Base-by-base conservation (phyloP, 2,329 filamentous ascomycete species). In the Lecanicillium sp. region DNA sequence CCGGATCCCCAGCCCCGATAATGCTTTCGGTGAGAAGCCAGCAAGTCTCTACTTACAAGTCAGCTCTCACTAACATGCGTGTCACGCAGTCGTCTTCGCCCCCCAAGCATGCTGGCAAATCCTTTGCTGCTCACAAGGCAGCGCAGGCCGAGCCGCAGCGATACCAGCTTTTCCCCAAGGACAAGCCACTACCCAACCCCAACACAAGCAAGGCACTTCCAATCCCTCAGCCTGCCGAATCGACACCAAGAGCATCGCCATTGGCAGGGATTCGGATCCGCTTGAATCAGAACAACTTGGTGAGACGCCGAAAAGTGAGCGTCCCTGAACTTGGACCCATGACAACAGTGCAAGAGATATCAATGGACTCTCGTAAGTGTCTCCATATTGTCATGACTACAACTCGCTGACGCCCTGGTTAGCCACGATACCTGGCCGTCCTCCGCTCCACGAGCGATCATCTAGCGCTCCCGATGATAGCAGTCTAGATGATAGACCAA, bases 351-450 rank as follows among this genome's bases (percentile, higher is more conserved):
- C 80, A 84, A 54, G 82, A 85, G 59, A 65, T 75, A 41, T 63
- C 79, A 44, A 84, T 86, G 80, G 83, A 86, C 64, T 86, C 83
- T 57, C 83, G 83, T 86, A 70, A 69, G 82, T 70, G 44, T 23
- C 32, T 14, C 37, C 27, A 21, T 32, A n/a, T 19, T 19, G 14
- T 23, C 11, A 9, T 32, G 3, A 35, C 5, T 19, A 11, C 33
- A 15, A 15, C 11, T 46, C 32, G 54, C 55, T 63, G 21, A 62
- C 49, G 17, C 6, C 60, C 43, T 32, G 37, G 3, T n/a, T 54
- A 84, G 81, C 83, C 53, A 85, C 83, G 23, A 83, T 86, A 55
- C 83, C 83, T 27, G 81, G 81, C 33, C 74, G 80, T 6, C 81
- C 79, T 48, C 72, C 81, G 27, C 63, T 84, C 21, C 79, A 84